Evolutionary conservation across 768 basidiomycete genomes (phyloP), one percentile per base, ranked within the genome.

Genomic region (Cystofilobasidium ferigula): DNA sequence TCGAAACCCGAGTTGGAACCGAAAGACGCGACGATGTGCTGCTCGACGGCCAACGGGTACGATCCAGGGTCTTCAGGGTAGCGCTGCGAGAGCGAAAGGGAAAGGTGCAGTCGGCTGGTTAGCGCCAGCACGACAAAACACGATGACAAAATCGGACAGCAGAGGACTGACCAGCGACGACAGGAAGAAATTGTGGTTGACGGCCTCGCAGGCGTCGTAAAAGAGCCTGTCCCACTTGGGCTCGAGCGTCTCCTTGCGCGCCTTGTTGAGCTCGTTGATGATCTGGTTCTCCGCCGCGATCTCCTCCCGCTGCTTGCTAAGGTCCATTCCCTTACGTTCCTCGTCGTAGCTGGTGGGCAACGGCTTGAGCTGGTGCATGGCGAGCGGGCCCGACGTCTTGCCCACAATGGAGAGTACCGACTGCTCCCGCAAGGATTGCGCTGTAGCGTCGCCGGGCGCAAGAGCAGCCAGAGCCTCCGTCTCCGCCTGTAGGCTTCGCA

Each of bases 171-270:
- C 94, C 42, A 99, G 80, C 63, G 80, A 81, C 69, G 88, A 82
- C 30, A 99, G 81, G 81, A 98, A 98, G 82, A 89, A 99, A 71
- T 85, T 85, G 76, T 95, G 97, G 78, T 98, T 99, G 69, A 97
- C 78, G 5, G 93, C 88, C 32, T 67, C 51, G 60, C 53, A 67
- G 38, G 22, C 26, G 13, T 42, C 24, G 20, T n/a, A 28, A 32
- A 60, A 60, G 20, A 60, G 58, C 20, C 58, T 8, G 43, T 60
- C 58, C 58, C 58, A 60, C 58, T 22, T 8, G 24, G 28, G 51
- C 26, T 3, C 20, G 13, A 54, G 3, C 13, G 51, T 54, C 30
- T 8, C 3, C 51, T 30, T 28, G 28, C 26, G 28, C 28, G 2
- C 7, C 7, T 5, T 5, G 51, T 54, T 54, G 28, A 30, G 30